These are phyloP conservation scores for Talaromyces ruber DNA, from an alignment of 495 filamentous ascomycete genomes.

Conservation along the genomic window DNA sequence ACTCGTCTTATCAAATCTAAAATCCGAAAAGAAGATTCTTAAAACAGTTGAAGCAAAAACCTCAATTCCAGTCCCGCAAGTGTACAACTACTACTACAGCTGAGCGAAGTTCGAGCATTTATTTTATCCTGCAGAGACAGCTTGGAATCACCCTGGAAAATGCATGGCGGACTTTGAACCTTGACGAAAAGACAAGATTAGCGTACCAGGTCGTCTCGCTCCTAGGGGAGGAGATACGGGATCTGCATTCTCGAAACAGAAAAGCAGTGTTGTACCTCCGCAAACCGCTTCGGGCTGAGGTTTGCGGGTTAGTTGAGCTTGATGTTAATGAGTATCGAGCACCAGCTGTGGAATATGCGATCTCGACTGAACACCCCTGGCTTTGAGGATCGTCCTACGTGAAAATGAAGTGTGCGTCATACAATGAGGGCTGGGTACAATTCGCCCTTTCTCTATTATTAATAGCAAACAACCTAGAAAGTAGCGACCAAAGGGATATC, in stretches of 20 bases:
- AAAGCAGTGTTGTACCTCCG: background rate
- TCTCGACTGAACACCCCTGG: no score
- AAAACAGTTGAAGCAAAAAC: conserved; percentile 1
- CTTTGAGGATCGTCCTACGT: no score
- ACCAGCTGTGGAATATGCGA: no score
- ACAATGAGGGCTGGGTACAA: no score
- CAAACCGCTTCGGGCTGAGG: conserved; percentile 3
- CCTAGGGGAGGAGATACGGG: background rate
- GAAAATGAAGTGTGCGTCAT: no score
- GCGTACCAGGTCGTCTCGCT: conserved; percentile 3
- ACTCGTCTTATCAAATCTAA: conserved; percentile 8
- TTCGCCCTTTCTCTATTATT: no score
- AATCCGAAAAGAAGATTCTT: conserved; percentile 7
- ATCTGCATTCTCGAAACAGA: background rate
- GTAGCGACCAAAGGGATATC: no score
- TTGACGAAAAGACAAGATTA: background rate
- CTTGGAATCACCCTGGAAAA: conserved; percentile 2
- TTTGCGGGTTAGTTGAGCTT: no score
- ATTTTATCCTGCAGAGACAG: background rate
- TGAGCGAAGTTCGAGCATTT: conserved; percentile 3
- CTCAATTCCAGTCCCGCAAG: conserved; percentile 3
- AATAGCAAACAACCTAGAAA: no score
- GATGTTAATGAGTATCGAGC: no score
- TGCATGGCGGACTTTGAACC: background rate
- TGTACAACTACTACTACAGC: conserved; percentile 7